Evolutionary conservation across 2,329 filamentous ascomycete genomes (phyloP), one percentile per base, ranked within the genome.

Genomic region (Alternaria angustiovoidea): DNA sequence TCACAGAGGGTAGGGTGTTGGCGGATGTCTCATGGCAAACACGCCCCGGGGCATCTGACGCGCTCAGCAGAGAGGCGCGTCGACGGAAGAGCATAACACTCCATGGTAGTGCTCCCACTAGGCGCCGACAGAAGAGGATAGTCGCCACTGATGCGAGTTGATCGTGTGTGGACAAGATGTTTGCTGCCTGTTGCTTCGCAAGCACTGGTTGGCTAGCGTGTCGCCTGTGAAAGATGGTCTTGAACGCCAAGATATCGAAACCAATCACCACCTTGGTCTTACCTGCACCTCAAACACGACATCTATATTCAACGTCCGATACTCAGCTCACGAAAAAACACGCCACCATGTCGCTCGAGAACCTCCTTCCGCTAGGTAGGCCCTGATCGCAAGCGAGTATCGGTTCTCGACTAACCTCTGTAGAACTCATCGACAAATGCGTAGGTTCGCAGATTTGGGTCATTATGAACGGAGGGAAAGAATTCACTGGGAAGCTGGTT

Each of bases 381-480:
- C 42, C 14, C 34, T 32, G 7, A 20, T 11, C 43, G 9, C 26
- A 46, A 30, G 14, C 46, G 12, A 16, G 26, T 30, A 28, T 14
- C 39, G 8, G 47, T n/a, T 14, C 8, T 22, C 49, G 32, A 38
- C 71, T 76, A 55, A 77, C 54, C 38, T n/a, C 26, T 47, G 39
- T 75, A 97, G 95, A 99, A 82, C 88, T 99, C 77, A 98, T 99
- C 80, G 95, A 99, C 84, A 97, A 97, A 82, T 99, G 95, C 78
- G 94, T 99, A 68, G 95, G 95, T 63, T 98, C 94, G 55, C 91
- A 91, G 73, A 98, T 99, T 80, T 97, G 94, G 94, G 94, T 99
- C 65, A 89, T 99, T 73, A 99, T 99, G 95, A 99, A 99, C 82
- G 93, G 94, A 68, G 95, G 98, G 78, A 98, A 97, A 85, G 95